Conservation (phyloP, 2,329 filamentous ascomycete species). For the Penicillium sp. region DNA sequence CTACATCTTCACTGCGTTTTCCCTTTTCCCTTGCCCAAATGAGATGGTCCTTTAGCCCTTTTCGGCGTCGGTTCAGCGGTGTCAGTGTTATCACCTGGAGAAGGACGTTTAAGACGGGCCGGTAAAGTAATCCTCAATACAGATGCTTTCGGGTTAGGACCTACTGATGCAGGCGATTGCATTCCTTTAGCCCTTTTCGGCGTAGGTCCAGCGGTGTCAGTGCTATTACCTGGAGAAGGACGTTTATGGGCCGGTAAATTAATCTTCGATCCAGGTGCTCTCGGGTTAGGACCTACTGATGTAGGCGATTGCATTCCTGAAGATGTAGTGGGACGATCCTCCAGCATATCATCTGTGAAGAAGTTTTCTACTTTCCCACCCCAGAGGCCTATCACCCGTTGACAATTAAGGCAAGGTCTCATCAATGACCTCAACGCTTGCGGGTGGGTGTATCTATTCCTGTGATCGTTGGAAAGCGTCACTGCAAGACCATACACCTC, state of each 20-base stretch:
- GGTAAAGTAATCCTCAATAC: not conserved
- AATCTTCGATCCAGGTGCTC: not conserved
- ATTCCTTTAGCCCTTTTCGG: too few relatives aligned
- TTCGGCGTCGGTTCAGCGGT: not conserved
- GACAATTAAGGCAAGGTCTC: not conserved
- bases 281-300: not conserved
- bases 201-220: too few relatives aligned
- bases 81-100: not conserved
- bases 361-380: not conserved
- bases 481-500: not conserved
- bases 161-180: not conserved
- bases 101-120: not conserved
- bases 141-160: not conserved
- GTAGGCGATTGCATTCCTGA: not conserved
- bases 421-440: not conserved
- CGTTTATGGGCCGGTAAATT: not conserved
- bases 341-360: not conserved
- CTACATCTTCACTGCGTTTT: not conserved
- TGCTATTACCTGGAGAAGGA: not conserved
- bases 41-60: not conserved
- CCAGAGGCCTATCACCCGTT: not conserved
- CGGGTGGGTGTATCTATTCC: not conserved
- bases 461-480: rapidly evolving
- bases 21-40: not conserved
- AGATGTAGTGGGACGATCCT: too few relatives aligned